Base-by-base conservation (phyloP, 805 yeast species). In the Saccharomycopsis sp. region DNA sequence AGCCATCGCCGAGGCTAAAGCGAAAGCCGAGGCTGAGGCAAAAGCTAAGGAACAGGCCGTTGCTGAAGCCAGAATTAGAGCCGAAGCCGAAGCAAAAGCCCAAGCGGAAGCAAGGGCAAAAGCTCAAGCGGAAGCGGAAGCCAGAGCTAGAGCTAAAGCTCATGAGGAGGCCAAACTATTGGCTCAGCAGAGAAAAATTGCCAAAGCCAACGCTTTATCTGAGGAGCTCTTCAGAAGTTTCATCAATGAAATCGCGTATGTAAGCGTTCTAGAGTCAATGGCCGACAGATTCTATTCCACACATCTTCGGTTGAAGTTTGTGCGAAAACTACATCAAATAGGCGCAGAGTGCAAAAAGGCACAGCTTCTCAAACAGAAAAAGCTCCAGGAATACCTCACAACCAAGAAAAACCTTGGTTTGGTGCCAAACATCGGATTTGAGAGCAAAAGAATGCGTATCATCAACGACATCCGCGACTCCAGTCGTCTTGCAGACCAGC, bases 141-240 rank as follows among this genome's bases (percentile, higher is more conserved):
- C 63, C 63, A 2, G 67, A 68, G 12, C n/a, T 20, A 24, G 24
- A 21, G 34, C 40, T 51, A 16, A n/a, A 40, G 23, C 20, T n/a
- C 53, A 53, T 18, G 24, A 54, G 51, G 18, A 48, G 34, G 14
- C 21, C 8, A 54, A 54, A 15, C 7, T 23, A 5, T 18, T 18
- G 47, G 60, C 47, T 40, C 4, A 61, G 61, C 5, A 12, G 12
- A 29, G 9, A 29, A 24, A 37, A 15, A 47, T 60, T 14, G 46
- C 34, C 34, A 55, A 75, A 1, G 67, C 82, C 1, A 66, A 74
- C 0, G 58, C 69, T 0, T 69, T 85, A n/a, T 66, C 84, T 1
- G 64, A 68, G 0, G 87, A 83, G 47, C 66, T 88, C 1, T 85
- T 73, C 61, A 65, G 68, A 16, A 88, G 91, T 0, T 84, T 87